Conservation (phyloP, 441 rosid genomes). For the Pelargonium citronellum region DNA sequence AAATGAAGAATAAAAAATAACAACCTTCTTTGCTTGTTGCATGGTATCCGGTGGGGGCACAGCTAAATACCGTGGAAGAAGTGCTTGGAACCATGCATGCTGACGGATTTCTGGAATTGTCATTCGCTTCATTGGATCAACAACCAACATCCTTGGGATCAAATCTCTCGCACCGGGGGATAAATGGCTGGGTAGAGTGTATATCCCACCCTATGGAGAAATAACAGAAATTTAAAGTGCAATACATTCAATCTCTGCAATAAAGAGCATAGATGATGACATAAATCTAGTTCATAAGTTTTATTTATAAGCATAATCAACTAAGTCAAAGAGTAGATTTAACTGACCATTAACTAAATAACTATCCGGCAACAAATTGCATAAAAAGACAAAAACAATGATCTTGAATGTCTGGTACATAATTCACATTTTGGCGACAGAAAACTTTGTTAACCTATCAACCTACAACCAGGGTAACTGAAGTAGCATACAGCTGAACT, state of each 20-base stretch:
- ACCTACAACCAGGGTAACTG: not conserved
- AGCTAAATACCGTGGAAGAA: slow-evolving; percentile 91
- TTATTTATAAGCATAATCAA: not conserved
- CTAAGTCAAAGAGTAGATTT: not conserved
- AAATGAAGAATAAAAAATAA: not conserved
- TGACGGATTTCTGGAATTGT: slow-evolving; percentile 92
- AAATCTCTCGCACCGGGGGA: slow-evolving; percentile 86
- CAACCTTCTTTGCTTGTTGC: slow-evolving; percentile 96
- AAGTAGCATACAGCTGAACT: not conserved
- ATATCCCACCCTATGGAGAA: slow-evolving; percentile 72
- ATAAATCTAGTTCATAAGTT: not conserved
- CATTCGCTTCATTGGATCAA: slow-evolving; percentile 91
- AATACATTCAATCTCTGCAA: not conserved
- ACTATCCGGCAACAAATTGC: not conserved
- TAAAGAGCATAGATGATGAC: not conserved
- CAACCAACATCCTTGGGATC: slow-evolving; percentile 92
- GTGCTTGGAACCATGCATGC: slow-evolving; percentile 90
- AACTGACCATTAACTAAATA: not conserved
- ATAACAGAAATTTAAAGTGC: slow-evolving; percentile 4
- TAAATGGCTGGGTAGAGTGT: slow-evolving; percentile 94
- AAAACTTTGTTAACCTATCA: not conserved
- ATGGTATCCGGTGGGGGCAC: slow-evolving; percentile 91
- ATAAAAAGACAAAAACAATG: not conserved
- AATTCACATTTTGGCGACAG: not conserved
- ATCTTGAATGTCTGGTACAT: too few species aligned